Conservation (phyloP, 345 rosid genomes). For the Mangifera indica region DNA sequence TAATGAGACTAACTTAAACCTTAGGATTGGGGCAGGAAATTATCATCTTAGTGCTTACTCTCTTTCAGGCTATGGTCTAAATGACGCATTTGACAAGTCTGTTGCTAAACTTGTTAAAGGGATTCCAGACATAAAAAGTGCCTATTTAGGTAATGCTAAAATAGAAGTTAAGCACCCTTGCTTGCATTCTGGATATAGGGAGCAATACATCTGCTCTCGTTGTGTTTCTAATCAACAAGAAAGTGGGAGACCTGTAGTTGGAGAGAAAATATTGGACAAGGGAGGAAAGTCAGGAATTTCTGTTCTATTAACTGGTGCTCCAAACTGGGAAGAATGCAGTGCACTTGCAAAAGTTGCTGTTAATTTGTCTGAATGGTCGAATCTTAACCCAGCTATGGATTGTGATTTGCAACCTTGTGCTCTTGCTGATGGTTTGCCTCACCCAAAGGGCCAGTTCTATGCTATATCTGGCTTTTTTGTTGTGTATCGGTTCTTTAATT, state of each 20-base stretch:
- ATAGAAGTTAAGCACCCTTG: constrained; percentile 88
- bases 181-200: constrained; percentile 78
- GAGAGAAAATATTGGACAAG: constrained; percentile 36
- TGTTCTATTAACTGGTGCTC: constrained; percentile 75
- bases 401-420: constrained; percentile 95
- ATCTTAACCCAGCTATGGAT: constrained; percentile 58
- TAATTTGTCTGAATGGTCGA: constrained; percentile 91
- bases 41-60: constrained; percentile 95
- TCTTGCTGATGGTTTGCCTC: constrained; percentile 69
- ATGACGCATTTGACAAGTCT: constrained; percentile 95
- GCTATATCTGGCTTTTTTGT: constrained; percentile 95
- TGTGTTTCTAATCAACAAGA: constrained; percentile 53
- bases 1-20: constrained; percentile 61
- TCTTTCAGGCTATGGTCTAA: constrained; percentile 94
- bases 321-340: constrained; percentile 80
- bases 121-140: constrained; percentile 40
- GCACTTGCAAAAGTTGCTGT: constrained; percentile 76
- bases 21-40: constrained; percentile 70
- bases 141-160: constrained; percentile 50
- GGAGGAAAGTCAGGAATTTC: constrained; percentile 62
- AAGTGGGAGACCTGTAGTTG: constrained; percentile 43
- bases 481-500: constrained; percentile 81
- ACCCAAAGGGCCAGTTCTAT: constrained; percentile 85
- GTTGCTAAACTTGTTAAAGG: constrained; percentile 58
- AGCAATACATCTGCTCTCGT: constrained; percentile 64